Base-by-base conservation (phyloP, 176 grass and related monocot genomes). In the Cenchrus americanus region DNA sequence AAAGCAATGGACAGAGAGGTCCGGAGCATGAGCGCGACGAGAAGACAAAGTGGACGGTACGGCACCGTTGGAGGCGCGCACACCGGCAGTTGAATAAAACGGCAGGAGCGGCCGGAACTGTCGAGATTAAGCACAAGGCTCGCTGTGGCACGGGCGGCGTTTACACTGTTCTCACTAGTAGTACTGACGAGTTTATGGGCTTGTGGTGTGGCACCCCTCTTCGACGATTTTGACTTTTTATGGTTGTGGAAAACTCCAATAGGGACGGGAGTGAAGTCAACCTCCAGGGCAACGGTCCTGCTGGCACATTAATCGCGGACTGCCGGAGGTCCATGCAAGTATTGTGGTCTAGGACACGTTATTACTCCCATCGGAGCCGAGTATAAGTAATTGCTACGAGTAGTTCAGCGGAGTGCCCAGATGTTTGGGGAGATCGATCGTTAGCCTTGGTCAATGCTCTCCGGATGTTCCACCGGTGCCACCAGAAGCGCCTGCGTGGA, bases 1-100 rank as follows among this genome's bases (percentile, higher is more conserved):
- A 86, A 88, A 78, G 62, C 63, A 44, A 55, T 43, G 66, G 79
- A 73, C 50, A 23, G 44, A 59, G 54, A 65, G 23, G 10, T 48
- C 52, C 40, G 61, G 55, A 60, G 48, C 47, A 59, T 40, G 70
- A 41, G 42, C 55, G 11, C 42, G 2, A 10, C 1, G 19, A 10
- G 1, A 77, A 32, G 47, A 70, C 15, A 57, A 60, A 47, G 41
- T 2, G 77, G 26, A 21, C 44, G 51, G 55, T 14, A 48, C 74
- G 64, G 64, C 18, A 13, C 50, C 11, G n/a, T n/a, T 21, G 82
- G 55, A 19, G 51, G 64, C 64, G 34, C 8, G 15, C 4, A 40
- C 63, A 63, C 13, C 15, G 2, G 54, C 8, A 3, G 58, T 62
- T 21, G 24, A 62, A 62, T 40, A 43, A 8, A 13, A 24, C 47